phyloP scores from a whole-genome alignment of 2,329 filamentous ascomycete genomes.

The Diaporthe aspalathi region DNA sequence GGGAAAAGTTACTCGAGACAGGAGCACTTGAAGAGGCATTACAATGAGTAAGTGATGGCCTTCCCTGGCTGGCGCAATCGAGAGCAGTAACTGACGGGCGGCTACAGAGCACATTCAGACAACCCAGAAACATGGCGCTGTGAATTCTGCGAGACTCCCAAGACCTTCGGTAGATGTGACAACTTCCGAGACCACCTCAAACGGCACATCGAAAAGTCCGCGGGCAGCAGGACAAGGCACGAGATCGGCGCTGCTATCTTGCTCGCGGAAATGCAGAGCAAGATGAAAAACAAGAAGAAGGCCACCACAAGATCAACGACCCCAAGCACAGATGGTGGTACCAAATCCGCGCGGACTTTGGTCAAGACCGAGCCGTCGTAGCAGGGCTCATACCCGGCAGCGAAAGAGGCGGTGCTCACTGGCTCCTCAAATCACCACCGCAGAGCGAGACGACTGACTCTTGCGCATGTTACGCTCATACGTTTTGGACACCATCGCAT shows the following conservation, averaged over 20 bases:
- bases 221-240: conserved; percentile 36
- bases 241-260: conserved; percentile 31
- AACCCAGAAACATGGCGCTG: conserved; percentile 36
- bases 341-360: background rate
- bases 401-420: background rate
- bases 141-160: conserved; percentile 35
- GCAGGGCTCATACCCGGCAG: background rate
- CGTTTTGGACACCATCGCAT: background rate
- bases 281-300: conserved; percentile 38
- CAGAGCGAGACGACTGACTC: background rate
- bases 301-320: conserved; percentile 11
- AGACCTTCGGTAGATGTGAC: conserved; percentile 34
- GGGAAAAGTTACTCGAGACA: conserved; percentile 35
- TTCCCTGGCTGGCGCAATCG: too few relatives aligned
- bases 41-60: conserved; percentile 29
- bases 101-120: conserved; percentile 28
- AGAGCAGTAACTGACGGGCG: background rate
- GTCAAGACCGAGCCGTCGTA: conserved; percentile 12
- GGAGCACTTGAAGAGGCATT: conserved; percentile 38
- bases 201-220: conserved; percentile 33
- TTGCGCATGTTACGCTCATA: conserved; percentile 1
- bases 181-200: conserved; percentile 38
- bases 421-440: too few relatives aligned
- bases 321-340: conserved; percentile 13
- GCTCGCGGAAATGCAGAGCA: conserved; percentile 36